These are phyloP conservation scores for Syzygium grande DNA, from an alignment of 345 rosid genomes.

Conservation along the genomic window DNA sequence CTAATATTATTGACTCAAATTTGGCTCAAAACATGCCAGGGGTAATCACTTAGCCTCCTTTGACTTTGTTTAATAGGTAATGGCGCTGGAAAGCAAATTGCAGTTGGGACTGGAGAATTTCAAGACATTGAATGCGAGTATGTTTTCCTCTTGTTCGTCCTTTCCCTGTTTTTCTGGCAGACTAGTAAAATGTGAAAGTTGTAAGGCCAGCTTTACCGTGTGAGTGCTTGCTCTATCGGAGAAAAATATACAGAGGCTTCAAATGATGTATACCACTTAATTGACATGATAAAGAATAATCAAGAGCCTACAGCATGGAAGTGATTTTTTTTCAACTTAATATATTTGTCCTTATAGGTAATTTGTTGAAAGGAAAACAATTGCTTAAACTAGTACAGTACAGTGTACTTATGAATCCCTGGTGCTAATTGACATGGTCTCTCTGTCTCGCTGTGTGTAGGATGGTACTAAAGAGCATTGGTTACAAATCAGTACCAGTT, in stretches of 20 bases:
- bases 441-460: constrained; percentile 15
- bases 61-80: constrained; percentile 32
- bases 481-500: constrained; percentile 77
- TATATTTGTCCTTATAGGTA: not conserved
- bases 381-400: not conserved
- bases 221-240: not conserved
- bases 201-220: not conserved
- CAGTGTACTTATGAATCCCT: not conserved
- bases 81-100: constrained; percentile 67
- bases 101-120: constrained; percentile 69
- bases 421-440: not conserved
- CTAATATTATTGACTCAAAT: not conserved
- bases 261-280: not conserved
- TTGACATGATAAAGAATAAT: not conserved
- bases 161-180: not conserved
- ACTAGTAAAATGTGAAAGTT: not conserved
- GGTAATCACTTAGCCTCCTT: not conserved
- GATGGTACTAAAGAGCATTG: constrained; percentile 85
- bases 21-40: not conserved
- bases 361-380: not conserved
- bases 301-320: not conserved
- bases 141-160: constrained; percentile 1
- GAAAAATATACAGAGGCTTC: not conserved
- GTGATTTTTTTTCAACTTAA: not conserved
- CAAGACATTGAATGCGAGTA: constrained; percentile 80